Conservation (phyloP, 225 moss, liverwort and hornwort species). For the Climacium dendroides region DNA sequence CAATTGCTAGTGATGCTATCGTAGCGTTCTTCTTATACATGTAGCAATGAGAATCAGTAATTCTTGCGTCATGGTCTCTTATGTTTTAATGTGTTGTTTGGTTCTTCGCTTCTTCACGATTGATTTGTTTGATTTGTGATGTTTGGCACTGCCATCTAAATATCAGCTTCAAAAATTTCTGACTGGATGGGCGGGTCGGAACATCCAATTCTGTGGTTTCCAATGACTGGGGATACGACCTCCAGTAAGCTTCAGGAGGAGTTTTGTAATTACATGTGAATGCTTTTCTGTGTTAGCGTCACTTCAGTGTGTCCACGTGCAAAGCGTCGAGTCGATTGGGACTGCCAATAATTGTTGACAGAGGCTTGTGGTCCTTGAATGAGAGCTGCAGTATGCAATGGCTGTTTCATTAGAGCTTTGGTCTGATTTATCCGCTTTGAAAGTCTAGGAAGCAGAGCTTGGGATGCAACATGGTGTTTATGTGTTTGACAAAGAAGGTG, state of each 20-base stretch:
- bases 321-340: neutral
- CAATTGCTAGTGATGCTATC: neutral
- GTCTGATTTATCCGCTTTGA: neutral
- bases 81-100: neutral
- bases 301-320: neutral
- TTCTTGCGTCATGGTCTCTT: neutral
- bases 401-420: too few species aligned
- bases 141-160: neutral
- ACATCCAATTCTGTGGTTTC: neutral
- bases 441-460: neutral
- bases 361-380: neutral
- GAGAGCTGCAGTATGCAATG: neutral
- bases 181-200: neutral
- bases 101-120: neutral
- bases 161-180: neutral
- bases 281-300: too few species aligned
- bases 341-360: neutral
- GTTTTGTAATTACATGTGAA: too few species aligned
- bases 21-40: neutral
- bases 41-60: neutral
- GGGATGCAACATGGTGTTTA: too few species aligned
- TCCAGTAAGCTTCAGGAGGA: too few species aligned
- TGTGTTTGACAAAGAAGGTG: neutral
- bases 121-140: neutral
- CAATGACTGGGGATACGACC: neutral